Percentiles rank a stretch among this genome's conserved stretches.
Evolutionary conservation across 441 rosid genomes (phyloP).

Genomic region (Eruca vesicaria): DNA sequence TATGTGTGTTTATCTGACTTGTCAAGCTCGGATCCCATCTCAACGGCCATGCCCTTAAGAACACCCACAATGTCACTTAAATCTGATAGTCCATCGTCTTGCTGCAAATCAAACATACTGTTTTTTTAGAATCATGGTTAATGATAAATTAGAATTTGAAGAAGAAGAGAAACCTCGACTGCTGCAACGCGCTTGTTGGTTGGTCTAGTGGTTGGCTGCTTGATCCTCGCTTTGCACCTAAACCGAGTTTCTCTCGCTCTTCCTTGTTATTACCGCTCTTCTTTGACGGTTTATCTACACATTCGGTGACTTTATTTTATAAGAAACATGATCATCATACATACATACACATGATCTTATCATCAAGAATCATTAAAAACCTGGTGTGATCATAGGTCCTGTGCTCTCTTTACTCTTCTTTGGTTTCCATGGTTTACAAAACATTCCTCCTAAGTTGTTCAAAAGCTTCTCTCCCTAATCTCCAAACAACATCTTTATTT

Average conservation of each 20-base stretch:
- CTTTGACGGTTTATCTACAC: slow-evolving; percentile 48
- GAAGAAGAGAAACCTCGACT: slow-evolving; percentile 50
- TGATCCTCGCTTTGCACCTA: slow-evolving; percentile 38
- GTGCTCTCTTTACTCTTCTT: slow-evolving; percentile 55
- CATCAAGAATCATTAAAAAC: background rate
- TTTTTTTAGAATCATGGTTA: background rate
- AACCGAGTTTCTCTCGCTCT: slow-evolving; percentile 56
- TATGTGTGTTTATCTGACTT: slow-evolving; percentile 38
- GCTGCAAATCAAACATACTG: slow-evolving; percentile 24
- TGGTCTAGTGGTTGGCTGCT: slow-evolving; percentile 41
- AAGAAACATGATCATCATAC: too few species aligned
- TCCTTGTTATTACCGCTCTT: slow-evolving; percentile 37
- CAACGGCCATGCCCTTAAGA: slow-evolving; percentile 69
- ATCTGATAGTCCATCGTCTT: slow-evolving; percentile 66
- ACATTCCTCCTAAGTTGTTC: slow-evolving; percentile 73
- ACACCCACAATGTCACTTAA: slow-evolving; percentile 60
- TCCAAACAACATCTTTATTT: background rate
- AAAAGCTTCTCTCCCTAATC: slow-evolving; percentile 47
- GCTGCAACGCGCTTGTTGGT: slow-evolving; percentile 54
- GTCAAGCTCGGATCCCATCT: slow-evolving; percentile 68
- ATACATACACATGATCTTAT: too few species aligned
- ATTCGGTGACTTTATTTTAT: background rate
- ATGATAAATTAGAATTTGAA: background rate
- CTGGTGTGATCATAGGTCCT: slow-evolving; percentile 54
- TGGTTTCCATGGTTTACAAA: slow-evolving; percentile 73